phyloP scores from a whole-genome alignment of 1,284 basidiomycete genomes.

The Pseudozyma flocculosa region DNA sequence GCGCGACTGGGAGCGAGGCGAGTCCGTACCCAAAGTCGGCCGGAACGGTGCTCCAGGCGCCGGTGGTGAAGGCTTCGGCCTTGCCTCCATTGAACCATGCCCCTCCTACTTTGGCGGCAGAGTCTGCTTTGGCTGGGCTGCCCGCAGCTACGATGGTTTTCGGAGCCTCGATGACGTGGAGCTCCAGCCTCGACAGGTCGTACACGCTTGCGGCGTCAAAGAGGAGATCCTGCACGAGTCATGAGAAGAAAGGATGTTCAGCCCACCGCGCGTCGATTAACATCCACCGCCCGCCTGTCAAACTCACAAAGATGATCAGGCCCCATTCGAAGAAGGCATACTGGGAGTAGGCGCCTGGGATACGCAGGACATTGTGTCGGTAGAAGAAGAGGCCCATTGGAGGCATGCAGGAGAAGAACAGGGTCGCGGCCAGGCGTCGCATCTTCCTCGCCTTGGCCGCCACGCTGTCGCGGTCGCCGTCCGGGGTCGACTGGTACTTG shows the following conservation, averaged over 20 bases:
- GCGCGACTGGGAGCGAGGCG: background rate
- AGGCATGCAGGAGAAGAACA: slow-evolving; percentile 50
- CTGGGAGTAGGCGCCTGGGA: slow-evolving; percentile 49
- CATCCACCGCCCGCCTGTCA: too few relatives aligned
- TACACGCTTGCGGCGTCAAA: slow-evolving; percentile 47
- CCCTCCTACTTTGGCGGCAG: slow-evolving; percentile 5
- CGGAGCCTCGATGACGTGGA: slow-evolving; percentile 40
- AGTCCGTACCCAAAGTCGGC: slow-evolving; percentile 4
- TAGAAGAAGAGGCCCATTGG: slow-evolving; percentile 53
- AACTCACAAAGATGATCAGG: slow-evolving; percentile 48
- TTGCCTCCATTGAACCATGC: slow-evolving; percentile 40
- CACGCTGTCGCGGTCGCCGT: slow-evolving; percentile 4
- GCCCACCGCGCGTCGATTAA: too few relatives aligned
- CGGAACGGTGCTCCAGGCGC: slow-evolving; percentile 42
- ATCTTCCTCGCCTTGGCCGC: slow-evolving; percentile 33
- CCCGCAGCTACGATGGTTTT: background rate
- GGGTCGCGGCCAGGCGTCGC: slow-evolving; percentile 30
- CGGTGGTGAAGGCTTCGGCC: slow-evolving; percentile 25
- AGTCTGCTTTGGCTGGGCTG: background rate
- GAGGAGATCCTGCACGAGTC: slow-evolving; percentile 39
- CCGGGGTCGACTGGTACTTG: background rate
- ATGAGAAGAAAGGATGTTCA: too few relatives aligned
- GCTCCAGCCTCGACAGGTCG: slow-evolving; percentile 43
- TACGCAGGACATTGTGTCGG: slow-evolving; percentile 43
- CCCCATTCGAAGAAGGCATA: slow-evolving; percentile 56